A percentile compares a stretch with the other conserved stretches of the same genome.
Evolutionary conservation across 129 eudicot species (phyloP).

Genomic region (Artemisia tridentata): DNA sequence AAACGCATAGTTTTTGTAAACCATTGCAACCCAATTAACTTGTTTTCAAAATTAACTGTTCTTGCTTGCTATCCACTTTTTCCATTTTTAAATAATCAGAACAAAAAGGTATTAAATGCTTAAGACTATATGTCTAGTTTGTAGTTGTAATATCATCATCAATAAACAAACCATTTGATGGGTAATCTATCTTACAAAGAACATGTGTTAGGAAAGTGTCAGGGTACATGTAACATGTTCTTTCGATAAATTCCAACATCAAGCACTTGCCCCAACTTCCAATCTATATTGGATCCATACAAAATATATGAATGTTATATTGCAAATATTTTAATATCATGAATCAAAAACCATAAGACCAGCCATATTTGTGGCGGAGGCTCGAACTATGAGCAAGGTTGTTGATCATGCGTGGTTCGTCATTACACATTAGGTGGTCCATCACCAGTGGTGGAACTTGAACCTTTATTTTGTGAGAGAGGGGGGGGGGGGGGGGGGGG

Average conservation of each 20-base stretch:
- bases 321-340: not conserved
- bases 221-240: constrained; percentile 13
- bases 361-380: no score
- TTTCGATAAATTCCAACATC: constrained; percentile 1
- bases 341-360: not conserved
- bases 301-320: not conserved
- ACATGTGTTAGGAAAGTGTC: constrained; percentile 3
- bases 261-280: not conserved
- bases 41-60: no score
- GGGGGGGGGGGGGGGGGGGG: no score
- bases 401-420: not conserved
- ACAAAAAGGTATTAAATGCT: not conserved
- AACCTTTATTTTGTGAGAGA: no score
- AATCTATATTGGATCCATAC: constrained; percentile 18
- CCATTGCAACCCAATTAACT: no score
- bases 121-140: not conserved
- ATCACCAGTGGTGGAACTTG: no score
- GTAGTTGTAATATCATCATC: constrained; percentile 13
- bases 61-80: not conserved
- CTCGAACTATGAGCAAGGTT: not conserved
- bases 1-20: no score
- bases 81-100: not conserved
- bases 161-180: constrained; percentile 19
- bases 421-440: not conserved
- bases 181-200: constrained; percentile 9